Evolutionary conservation across 2,329 filamentous ascomycete species (phyloP).

Genomic region (Penicillium sp.): DNA sequence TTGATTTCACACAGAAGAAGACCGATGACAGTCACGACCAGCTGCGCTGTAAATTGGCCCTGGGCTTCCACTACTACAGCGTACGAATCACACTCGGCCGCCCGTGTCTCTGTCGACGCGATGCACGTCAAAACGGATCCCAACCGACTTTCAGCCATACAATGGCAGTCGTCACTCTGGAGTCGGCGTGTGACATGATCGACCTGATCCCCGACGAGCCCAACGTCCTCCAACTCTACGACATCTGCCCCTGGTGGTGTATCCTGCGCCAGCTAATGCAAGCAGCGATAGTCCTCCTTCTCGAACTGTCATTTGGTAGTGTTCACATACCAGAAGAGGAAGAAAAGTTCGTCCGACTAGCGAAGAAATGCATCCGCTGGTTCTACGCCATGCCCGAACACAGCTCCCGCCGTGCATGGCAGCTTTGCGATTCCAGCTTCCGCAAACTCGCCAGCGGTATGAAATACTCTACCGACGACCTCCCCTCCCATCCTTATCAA

Average conservation of each 20-base stretch:
- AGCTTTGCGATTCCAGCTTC: slow-evolving; percentile 36
- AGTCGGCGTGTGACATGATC: slow-evolving; percentile 38
- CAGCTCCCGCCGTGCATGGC: slow-evolving; percentile 41
- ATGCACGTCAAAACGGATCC: slow-evolving; percentile 28
- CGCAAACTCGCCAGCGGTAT: slow-evolving; percentile 34
- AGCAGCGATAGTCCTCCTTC: slow-evolving; percentile 42
- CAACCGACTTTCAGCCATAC: slow-evolving; percentile 36
- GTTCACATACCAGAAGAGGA: slow-evolving; percentile 43
- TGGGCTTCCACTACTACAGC: slow-evolving; percentile 45
- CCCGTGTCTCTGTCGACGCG: slow-evolving; percentile 44
- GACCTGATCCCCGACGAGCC: slow-evolving; percentile 41
- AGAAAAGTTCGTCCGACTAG: slow-evolving; percentile 29
- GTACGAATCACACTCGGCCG: slow-evolving; percentile 42
- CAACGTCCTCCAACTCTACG: slow-evolving; percentile 38
- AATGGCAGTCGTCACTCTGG: slow-evolving; percentile 37
- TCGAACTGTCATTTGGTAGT: slow-evolving; percentile 43
- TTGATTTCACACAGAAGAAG: slow-evolving; percentile 37
- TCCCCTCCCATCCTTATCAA: slow-evolving; percentile 24
- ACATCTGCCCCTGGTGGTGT: slow-evolving; percentile 43
- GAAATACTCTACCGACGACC: slow-evolving; percentile 33
- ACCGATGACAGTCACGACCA: slow-evolving; percentile 28
- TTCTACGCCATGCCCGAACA: slow-evolving; percentile 40
- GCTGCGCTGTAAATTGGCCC: slow-evolving; percentile 37
- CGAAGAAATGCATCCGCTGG: slow-evolving; percentile 44
- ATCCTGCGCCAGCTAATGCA: slow-evolving; percentile 46